Base-by-base conservation (phyloP, 352 stramenopile genomes). In the Globisporangium emineosum region DNA sequence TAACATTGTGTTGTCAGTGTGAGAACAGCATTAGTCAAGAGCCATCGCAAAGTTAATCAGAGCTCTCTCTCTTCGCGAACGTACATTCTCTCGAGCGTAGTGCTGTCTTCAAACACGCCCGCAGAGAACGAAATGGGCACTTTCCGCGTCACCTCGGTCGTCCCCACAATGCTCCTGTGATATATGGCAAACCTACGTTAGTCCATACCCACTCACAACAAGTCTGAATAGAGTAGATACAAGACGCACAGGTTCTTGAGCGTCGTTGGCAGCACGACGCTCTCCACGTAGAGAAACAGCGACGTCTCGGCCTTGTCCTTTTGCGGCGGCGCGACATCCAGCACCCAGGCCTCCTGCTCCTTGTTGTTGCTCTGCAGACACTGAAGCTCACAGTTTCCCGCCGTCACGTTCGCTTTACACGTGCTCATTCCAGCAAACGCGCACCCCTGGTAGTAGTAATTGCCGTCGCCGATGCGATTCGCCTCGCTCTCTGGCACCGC, bases 361-460 rank as follows among this genome's bases (percentile, higher is more conserved):
- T 60, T 58, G 49, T 76, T 79, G 32, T 70, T 68, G 8, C 70
- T 73, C 56, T 83, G 72, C 27, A 92, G 64, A 40, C 83, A 92
- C 71, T 92, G 83, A 51, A 91, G 37, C 62, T 92, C 72, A 58
- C 83, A 92, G 59, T 74, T 55, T 1, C 66, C 69, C 2, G 64
- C 42, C 15, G 77, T 79, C 5, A 81, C 75, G 35, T 81, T 76
- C 29, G 68, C 60, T 25, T 79, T 66, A 69, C 83, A 92, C 61
- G 81, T 77, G 32, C 66, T 58, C 68, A 88, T 85, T 13, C 64
- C 68, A 5, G 78, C 68, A 17, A 76, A 73, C 45, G 74, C 68
- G 55, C 83, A 92, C 7, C 83, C 83, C 7, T 77, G 73, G 62
- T 79, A 84, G 66, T 89, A 89, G 59, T 88, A 90, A 55, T 76